These are phyloP conservation scores for Ustilago esculenta DNA, from an alignment of 1,284 basidiomycete species.

Conservation along the genomic window DNA sequence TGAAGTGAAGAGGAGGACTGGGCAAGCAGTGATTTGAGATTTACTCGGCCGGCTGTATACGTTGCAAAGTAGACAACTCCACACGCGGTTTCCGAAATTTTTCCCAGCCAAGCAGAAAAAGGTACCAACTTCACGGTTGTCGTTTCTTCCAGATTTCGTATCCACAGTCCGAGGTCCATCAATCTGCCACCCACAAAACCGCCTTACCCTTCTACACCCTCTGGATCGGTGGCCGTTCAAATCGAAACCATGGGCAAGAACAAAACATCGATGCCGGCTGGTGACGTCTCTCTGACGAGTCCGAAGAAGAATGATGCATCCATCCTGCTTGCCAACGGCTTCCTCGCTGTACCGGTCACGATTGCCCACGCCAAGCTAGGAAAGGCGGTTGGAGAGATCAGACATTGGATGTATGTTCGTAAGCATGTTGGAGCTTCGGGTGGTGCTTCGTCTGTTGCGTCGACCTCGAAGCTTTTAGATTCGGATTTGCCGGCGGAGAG, in stretches of 20 bases:
- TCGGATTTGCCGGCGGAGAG: slow-evolving; percentile 40
- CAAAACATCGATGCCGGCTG: neutral
- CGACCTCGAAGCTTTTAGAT: slow-evolving; percentile 7
- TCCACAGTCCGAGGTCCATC: too few relatives aligned
- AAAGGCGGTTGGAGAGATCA: neutral
- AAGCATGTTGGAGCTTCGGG: slow-evolving; percentile 15
- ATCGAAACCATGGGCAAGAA: slow-evolving; percentile 10
- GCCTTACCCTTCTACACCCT: too few relatives aligned
- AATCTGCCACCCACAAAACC: too few relatives aligned
- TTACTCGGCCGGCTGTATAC: neutral
- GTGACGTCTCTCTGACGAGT: neutral
- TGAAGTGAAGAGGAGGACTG: too few relatives aligned
- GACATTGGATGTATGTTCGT: slow-evolving; percentile 40
- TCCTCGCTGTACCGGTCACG: slow-evolving; percentile 29
- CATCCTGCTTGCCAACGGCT: slow-evolving; percentile 24
- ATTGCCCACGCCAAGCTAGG: slow-evolving; percentile 1
- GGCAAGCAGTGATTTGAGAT: too few relatives aligned
- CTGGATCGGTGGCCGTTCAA: too few relatives aligned
- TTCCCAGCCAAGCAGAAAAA: neutral
- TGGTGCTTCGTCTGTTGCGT: neutral
- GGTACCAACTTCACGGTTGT: too few relatives aligned
- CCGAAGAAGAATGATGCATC: neutral
- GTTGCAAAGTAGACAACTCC: neutral
- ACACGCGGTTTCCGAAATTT: slow-evolving; percentile 1
- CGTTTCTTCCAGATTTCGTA: slow-evolving; percentile 12